These are phyloP conservation scores for Lasiosphaeria hispida DNA, from an alignment of 495 filamentous ascomycete genomes.

Conservation along the genomic window DNA sequence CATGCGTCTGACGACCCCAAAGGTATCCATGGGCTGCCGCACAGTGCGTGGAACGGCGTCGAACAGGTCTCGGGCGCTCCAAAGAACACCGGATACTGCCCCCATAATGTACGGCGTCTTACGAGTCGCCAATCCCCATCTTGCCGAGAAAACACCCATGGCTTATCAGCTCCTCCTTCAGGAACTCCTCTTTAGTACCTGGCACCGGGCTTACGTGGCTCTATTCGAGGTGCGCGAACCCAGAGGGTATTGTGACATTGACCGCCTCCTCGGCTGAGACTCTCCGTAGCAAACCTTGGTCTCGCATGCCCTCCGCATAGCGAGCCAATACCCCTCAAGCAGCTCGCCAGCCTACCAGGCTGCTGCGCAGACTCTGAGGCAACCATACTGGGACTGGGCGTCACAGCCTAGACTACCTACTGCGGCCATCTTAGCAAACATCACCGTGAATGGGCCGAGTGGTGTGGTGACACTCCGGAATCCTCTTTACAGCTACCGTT, in stretches of 20 bases:
- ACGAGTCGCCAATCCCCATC: not conserved
- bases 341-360: conserved; percentile 29
- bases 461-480: conserved; percentile 30
- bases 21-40: conserved; percentile 55
- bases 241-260: not conserved
- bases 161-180: conserved; percentile 3
- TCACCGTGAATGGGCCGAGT: conserved; percentile 33
- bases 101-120: conserved; percentile 37
- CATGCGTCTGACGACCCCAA: conserved; percentile 9
- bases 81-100: conserved; percentile 44
- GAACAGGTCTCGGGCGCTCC: conserved; percentile 33
- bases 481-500: conserved; percentile 39
- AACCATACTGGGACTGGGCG: conserved; percentile 47
- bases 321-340: conserved; percentile 26
- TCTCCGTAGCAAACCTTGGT: conserved; percentile 38
- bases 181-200: conserved; percentile 40
- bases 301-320: conserved; percentile 33
- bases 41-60: conserved; percentile 46
- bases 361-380: conserved; percentile 35
- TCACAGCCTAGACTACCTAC: conserved; percentile 28
- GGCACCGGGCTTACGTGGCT: conserved; percentile 42
- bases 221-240: conserved; percentile 37
- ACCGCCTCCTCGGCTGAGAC: conserved; percentile 1
- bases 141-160: not conserved
- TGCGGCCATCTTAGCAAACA: conserved; percentile 24